Conservation (phyloP, 805 yeast species). For the Nematodospora valgi region DNA sequence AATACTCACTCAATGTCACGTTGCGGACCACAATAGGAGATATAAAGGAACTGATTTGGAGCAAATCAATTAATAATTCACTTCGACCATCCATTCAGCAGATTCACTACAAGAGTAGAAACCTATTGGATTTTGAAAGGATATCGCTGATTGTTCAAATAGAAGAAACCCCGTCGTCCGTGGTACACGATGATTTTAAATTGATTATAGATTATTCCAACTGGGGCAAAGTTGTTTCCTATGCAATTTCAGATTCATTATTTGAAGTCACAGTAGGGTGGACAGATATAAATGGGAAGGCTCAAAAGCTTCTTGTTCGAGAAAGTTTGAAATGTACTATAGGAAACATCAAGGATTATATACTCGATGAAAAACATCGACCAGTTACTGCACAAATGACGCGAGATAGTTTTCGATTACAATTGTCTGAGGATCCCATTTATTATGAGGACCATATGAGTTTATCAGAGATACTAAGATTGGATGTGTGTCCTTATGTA, state of each 20-base stretch:
- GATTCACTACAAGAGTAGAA: constrained; percentile 12
- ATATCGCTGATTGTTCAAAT: constrained; percentile 11
- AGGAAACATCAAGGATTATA: constrained; percentile 6
- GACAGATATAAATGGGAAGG: constrained; percentile 1
- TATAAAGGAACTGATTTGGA: constrained; percentile 27
- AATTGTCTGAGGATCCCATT: background rate
- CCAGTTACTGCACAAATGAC: background rate
- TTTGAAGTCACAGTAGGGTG: constrained; percentile 5
- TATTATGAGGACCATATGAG: constrained; percentile 1
- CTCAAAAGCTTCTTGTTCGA: constrained; percentile 1
- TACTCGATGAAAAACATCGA: constrained; percentile 4
- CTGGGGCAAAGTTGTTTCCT: background rate
- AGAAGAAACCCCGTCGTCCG: constrained; percentile 4
- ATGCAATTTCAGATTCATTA: background rate
- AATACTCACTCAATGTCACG: constrained; percentile 15
- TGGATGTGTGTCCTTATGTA: constrained; percentile 27
- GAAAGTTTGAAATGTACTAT: constrained; percentile 8
- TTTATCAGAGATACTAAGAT: constrained; percentile 11
- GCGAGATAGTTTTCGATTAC: background rate
- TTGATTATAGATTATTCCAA: constrained; percentile 3
- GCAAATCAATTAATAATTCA: constrained; percentile 16
- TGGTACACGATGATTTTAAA: background rate
- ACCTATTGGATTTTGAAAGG: constrained; percentile 11
- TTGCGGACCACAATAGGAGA: constrained; percentile 20
- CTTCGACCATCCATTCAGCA: constrained; percentile 21